A percentile compares a stretch with the other conserved stretches of the same genome.
Evolutionary conservation across 768 basidiomycete genomes (phyloP).

Genomic region (Lyophyllum shimeji): DNA sequence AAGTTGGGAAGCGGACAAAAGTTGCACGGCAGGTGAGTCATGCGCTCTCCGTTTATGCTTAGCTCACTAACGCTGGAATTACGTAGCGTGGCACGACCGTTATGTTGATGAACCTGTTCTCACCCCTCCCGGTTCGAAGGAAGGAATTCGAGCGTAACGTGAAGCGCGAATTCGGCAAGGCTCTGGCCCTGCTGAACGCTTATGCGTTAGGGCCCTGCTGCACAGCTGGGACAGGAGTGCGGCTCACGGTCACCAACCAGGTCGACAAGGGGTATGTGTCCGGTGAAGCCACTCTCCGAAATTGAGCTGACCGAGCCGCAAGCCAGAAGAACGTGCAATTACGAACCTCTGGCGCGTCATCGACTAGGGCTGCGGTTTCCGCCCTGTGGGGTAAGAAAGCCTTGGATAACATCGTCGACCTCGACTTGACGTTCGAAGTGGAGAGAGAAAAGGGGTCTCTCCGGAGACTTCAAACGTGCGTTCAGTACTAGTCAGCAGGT

Average conservation of each 20-base stretch:
- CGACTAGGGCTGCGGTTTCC: constrained; percentile 61
- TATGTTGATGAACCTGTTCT: constrained; percentile 68
- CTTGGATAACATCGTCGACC: constrained; percentile 70
- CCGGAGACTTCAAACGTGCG: constrained; percentile 33
- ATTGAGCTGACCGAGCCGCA: constrained; percentile 2
- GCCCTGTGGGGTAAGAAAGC: constrained; percentile 86
- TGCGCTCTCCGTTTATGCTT: not conserved
- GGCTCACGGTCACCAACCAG: constrained; percentile 73
- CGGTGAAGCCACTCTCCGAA: not conserved
- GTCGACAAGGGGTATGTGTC: constrained; percentile 64
- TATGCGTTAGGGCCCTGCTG: constrained; percentile 91
- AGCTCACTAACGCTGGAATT: not conserved
- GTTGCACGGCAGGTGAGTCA: constrained; percentile 73
- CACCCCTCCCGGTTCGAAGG: constrained; percentile 82
- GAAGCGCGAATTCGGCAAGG: constrained; percentile 89
- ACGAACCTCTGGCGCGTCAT: constrained; percentile 66
- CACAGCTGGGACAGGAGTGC: constrained; percentile 59
- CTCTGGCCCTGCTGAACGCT: constrained; percentile 75
- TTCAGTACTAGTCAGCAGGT: not conserved
- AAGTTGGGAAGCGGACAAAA: constrained; percentile 52
- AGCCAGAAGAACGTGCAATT: constrained; percentile 71
- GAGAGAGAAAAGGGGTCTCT: constrained; percentile 57
- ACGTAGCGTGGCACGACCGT: constrained; percentile 86
- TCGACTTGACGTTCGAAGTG: constrained; percentile 70
- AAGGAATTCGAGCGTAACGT: constrained; percentile 89